Percentiles rank a stretch among this genome's conserved stretches.
Conservation (phyloP, 2,329 filamentous ascomycete species). For the Ophiognomonia clavigignenti-juglandacearum region DNA sequence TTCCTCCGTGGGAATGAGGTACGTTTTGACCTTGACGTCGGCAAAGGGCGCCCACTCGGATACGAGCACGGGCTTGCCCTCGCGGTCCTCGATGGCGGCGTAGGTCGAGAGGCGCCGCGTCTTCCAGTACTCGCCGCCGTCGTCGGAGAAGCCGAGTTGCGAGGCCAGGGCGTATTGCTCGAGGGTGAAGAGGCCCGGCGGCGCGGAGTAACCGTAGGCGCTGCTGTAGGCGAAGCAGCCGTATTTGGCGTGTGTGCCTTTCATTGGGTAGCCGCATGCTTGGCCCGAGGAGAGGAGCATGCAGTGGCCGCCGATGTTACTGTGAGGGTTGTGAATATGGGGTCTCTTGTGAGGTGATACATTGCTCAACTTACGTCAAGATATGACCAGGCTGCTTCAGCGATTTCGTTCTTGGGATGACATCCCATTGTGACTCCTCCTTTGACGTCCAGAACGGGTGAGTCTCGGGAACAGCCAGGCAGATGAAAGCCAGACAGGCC, state of each 20-base stretch:
- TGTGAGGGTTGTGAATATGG: constrained; percentile 19
- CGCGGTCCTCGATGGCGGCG: constrained; percentile 52
- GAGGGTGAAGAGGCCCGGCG: constrained; percentile 68
- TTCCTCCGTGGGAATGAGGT: constrained; percentile 56
- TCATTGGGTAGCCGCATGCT: constrained; percentile 78
- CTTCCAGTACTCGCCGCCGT: constrained; percentile 76
- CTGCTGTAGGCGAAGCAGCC: constrained; percentile 74
- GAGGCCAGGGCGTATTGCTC: constrained; percentile 74
- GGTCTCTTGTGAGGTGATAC: not conserved
- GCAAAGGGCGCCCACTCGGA: constrained; percentile 67
- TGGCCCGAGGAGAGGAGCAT: constrained; percentile 74
- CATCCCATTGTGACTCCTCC: constrained; percentile 55
- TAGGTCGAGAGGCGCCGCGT: constrained; percentile 64
- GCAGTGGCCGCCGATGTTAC: constrained; percentile 66
- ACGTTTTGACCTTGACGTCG: constrained; percentile 64
- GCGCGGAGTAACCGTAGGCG: constrained; percentile 72
- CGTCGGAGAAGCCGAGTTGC: constrained; percentile 71
- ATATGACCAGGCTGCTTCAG: constrained; percentile 70
- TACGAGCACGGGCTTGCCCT: constrained; percentile 54
- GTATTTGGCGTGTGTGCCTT: constrained; percentile 78
- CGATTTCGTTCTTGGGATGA: constrained; percentile 54
- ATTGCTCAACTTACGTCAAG: constrained; percentile 37
- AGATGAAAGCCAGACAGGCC: constrained; percentile 74
- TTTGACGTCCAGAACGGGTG: constrained; percentile 72
- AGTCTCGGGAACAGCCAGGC: constrained; percentile 60